Evolutionary conservation across 73 alveolate genomes (phyloP).

Genomic region (Durusdinium trenchii): DNA sequence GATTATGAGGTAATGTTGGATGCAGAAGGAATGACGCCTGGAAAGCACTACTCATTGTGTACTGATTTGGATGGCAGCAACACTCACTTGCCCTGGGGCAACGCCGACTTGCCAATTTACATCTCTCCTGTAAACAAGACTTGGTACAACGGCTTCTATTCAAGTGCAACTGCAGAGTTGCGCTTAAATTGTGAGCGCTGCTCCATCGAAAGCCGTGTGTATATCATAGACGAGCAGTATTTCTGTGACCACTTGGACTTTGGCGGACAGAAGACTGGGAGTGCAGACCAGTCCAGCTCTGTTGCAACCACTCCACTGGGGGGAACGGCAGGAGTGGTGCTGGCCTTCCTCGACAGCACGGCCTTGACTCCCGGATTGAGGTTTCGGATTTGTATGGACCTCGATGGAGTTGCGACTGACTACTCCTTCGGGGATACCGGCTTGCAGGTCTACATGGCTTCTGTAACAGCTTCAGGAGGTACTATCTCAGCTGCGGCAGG

Average conservation of each 20-base stretch:
- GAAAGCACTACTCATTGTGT: constrained; percentile 59
- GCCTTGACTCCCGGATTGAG: constrained; percentile 23
- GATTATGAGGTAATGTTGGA: constrained; percentile 43
- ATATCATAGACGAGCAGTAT: constrained; percentile 25
- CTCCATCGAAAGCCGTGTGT: constrained; percentile 36
- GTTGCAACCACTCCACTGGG: constrained; percentile 55
- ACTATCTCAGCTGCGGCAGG: constrained; percentile 48
- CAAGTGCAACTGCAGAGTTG: constrained; percentile 23
- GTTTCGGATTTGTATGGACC: constrained; percentile 49
- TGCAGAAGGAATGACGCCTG: constrained; percentile 61
- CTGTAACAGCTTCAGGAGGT: constrained; percentile 43
- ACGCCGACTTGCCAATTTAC: constrained; percentile 40
- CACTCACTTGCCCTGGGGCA: constrained; percentile 56
- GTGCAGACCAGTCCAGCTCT: background rate
- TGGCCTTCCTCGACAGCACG: constrained; percentile 44
- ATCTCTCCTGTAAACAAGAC: constrained; percentile 45
- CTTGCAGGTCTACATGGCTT: constrained; percentile 43
- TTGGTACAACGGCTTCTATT: constrained; percentile 43
- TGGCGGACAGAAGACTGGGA: constrained; percentile 27
- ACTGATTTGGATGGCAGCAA: constrained; percentile 61
- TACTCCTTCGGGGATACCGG: constrained; percentile 47
- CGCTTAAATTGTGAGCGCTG: constrained; percentile 24
- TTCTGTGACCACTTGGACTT: constrained; percentile 44
- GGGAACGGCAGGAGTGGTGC: constrained; percentile 12
- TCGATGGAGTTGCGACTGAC: constrained; percentile 61